phyloP scores from a whole-genome alignment of 1,284 basidiomycete genomes.

The Mycena citricolor region DNA sequence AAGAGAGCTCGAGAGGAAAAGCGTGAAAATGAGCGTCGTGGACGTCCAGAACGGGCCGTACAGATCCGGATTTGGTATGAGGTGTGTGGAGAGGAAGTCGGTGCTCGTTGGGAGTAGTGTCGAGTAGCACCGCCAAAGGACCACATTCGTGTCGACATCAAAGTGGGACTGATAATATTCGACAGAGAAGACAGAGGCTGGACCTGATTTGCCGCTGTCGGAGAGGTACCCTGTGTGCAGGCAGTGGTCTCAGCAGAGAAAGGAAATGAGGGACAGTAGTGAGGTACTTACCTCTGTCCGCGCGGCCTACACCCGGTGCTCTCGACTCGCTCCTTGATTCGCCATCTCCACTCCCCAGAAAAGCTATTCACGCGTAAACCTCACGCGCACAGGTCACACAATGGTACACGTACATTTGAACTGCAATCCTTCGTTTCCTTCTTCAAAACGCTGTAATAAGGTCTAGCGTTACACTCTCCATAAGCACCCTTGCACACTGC shows the following conservation, averaged over 20 bases:
- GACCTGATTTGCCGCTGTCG: slow-evolving; percentile 43
- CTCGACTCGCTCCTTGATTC: slow-evolving; percentile 28
- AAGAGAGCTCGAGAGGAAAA: slow-evolving; percentile 90
- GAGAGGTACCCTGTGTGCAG: slow-evolving; percentile 49
- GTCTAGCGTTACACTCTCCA: neutral
- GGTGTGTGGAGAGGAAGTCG: slow-evolving; percentile 48
- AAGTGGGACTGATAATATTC: slow-evolving; percentile 83
- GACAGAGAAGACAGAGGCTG: slow-evolving; percentile 68
- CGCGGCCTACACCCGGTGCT: slow-evolving; percentile 43
- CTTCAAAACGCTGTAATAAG: slow-evolving; percentile 47
- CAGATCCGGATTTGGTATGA: slow-evolving; percentile 75
- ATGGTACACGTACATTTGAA: slow-evolving; percentile 51
- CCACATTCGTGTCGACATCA: slow-evolving; percentile 76
- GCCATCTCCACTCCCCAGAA: slow-evolving; percentile 44
- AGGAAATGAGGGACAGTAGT: neutral
- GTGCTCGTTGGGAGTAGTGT: neutral
- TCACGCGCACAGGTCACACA: slow-evolving; percentile 1
- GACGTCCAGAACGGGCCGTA: slow-evolving; percentile 96
- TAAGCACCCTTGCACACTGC: slow-evolving; percentile 56
- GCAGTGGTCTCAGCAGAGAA: slow-evolving; percentile 2
- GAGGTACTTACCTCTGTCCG: slow-evolving; percentile 47
- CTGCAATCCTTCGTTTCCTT: slow-evolving; percentile 62
- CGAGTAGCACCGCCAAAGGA: slow-evolving; percentile 25
- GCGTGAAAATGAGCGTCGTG: slow-evolving; percentile 86
- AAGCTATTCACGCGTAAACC: slow-evolving; percentile 39